A percentile compares a stretch with the other conserved stretches of the same genome.
phyloP scores from a whole-genome alignment of 116 monocot genomes.

The Phalaenopsis hybrid region DNA sequence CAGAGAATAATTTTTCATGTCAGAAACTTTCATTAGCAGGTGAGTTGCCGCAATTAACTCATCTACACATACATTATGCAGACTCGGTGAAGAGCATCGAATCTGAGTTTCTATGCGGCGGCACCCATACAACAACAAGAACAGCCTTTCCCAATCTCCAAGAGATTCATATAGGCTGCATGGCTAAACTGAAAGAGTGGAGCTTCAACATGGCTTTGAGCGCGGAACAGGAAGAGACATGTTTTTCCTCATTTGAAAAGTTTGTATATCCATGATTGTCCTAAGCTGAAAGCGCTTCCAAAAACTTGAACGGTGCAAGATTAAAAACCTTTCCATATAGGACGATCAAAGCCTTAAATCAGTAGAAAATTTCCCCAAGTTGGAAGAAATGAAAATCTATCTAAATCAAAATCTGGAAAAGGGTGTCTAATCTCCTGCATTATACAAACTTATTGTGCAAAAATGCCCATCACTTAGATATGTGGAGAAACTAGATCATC shows the following conservation, averaged over 20 bases:
- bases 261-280: not conserved
- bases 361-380: not conserved
- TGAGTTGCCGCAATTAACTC: not conserved
- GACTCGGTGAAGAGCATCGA: not conserved
- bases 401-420: not conserved
- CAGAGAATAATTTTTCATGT: not conserved
- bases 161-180: not conserved
- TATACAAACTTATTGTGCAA: not conserved
- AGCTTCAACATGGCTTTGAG: not conserved
- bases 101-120: slow-evolving; percentile 1
- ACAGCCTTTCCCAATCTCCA: not conserved
- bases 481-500: not conserved
- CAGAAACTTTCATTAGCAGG: not conserved
- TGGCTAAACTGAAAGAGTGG: not conserved
- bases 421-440: not conserved
- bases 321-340: not conserved
- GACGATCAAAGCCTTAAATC: not conserved
- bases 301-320: not conserved
- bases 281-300: not conserved
- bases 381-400: not conserved
- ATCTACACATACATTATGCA: not conserved
- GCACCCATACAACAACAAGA: not conserved
- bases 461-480: not conserved
- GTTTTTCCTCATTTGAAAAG: not conserved
- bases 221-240: too few species aligned